Evolutionary conservation across 306 rosid genomes (phyloP), one percentile per base, ranked within the genome.

Genomic region (Quercus agrifolia): DNA sequence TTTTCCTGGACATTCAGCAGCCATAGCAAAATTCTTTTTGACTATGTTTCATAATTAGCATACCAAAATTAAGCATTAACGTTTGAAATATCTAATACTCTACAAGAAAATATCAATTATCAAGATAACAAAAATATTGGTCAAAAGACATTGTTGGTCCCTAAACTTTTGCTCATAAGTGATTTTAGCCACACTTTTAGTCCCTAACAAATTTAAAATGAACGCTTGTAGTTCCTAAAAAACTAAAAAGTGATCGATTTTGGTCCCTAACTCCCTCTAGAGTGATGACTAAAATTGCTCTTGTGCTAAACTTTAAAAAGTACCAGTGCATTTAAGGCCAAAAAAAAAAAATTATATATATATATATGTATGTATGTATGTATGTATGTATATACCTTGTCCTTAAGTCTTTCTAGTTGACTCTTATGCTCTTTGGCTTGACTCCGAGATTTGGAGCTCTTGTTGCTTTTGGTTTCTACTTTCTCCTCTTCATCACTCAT

Each of bases 361-460:
- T 38, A 1, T 38, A 0, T 38, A 38, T 0, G 10, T 38, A 38
- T 38, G 10, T 38, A 38, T 0, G 10, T 38, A 38, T 38, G 10
- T 6, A 38, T 38, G 46, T 38, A 38, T 38, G 46, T 38, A 38
- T 0, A 1, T 38, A 92, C 97, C 97, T 94, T 91, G 61, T 89
- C 78, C 31, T 76, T 80, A 57, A 92, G 98, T 70, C 89, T 88
- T 74, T 89, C 83, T 18, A 91, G 82, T 38, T 92, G 95, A 56
- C 87, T 92, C 77, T 83, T 86, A 63, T 94, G 97, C 83, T 87
- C 90, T 79, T 55, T 89, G 14, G 92, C 97, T 81, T 74, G 86
- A 58, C 80, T 81, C 44, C 3, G 73, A 79, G 85, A 27, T 75
- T 69, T 70, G 10, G 92, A 73, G 33, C 74, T 74, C 69, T 61